Evolutionary conservation across 176 grass and related monocot species (phyloP).

Genomic region (Oryza brachyantha): DNA sequence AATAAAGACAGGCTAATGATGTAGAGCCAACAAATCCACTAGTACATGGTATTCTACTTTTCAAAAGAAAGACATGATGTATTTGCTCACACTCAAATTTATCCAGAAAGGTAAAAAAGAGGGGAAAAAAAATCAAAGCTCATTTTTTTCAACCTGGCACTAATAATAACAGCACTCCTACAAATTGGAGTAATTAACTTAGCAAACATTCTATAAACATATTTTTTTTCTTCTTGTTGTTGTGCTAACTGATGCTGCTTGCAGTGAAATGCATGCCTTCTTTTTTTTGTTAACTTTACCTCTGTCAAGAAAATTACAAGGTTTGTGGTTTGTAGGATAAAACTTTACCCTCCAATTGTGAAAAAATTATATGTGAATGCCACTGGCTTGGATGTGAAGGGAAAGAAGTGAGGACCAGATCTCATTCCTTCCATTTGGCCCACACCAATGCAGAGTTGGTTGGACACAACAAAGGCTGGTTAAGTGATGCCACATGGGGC

Average conservation of each 20-base stretch:
- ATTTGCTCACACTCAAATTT: not conserved
- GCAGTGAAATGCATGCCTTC: not conserved
- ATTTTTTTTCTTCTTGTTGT: not conserved
- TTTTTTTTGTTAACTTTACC: not conserved
- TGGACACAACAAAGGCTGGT: not conserved
- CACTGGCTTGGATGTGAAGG: conserved; percentile 31
- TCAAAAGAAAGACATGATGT: not conserved
- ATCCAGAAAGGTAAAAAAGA: not conserved
- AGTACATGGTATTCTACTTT: not conserved
- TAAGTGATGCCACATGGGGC: conserved; percentile 22
- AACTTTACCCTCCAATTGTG: not conserved
- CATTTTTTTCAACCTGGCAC: not conserved
- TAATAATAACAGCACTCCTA: not conserved
- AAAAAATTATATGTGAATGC: not conserved
- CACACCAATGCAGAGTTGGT: not conserved
- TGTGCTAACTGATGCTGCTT: not conserved
- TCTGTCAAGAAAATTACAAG: not conserved
- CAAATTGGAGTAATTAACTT: not conserved
- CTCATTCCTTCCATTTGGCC: not conserved
- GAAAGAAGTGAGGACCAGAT: not conserved
- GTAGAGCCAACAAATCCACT: conserved; percentile 9
- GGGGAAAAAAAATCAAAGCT: not conserved
- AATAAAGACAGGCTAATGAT: not conserved
- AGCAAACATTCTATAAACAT: not conserved
- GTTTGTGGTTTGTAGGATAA: too few species aligned